Evolutionary conservation across 306 rosid genomes (phyloP).

Genomic region (Begonia masoniana): DNA sequence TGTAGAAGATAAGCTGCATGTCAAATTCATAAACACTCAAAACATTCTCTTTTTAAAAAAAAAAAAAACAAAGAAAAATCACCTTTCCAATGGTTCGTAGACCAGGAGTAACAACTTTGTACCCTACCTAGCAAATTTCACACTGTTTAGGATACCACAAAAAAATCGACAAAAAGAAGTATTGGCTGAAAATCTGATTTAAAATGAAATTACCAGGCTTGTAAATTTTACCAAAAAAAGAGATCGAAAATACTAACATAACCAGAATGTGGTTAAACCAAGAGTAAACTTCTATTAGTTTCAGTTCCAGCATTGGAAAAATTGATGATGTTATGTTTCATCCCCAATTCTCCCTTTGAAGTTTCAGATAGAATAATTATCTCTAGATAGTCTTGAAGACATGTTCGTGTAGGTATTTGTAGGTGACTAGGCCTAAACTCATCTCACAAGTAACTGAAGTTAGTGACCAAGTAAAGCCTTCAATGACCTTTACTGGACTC

Average conservation of each 20-base stretch:
- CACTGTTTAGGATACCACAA: conserved; percentile 15
- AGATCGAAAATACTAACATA: not conserved
- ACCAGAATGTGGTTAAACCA: no score
- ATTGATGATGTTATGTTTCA: no score
- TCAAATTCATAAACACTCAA: not conserved
- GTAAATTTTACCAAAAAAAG: not conserved
- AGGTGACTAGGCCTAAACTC: no score
- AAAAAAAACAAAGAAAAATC: not conserved
- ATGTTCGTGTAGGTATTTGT: no score
- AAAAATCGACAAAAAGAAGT: not conserved
- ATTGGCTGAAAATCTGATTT: not conserved
- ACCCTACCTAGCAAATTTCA: conserved; percentile 74
- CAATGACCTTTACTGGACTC: no score
- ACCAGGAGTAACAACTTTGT: conserved; percentile 75
- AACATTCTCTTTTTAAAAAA: not conserved
- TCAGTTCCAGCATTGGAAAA: no score
- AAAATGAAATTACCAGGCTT: not conserved
- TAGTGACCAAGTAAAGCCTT: no score
- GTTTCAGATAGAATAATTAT: no score
- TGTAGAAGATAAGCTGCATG: not conserved
- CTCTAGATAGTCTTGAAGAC: no score
- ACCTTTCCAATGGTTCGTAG: conserved; percentile 79
- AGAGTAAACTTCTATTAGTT: no score
- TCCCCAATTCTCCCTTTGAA: no score
- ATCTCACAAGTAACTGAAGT: no score